Evolutionary conservation across 768 basidiomycete species (phyloP).

Genomic region (Leucosporidium creatinivorum): DNA sequence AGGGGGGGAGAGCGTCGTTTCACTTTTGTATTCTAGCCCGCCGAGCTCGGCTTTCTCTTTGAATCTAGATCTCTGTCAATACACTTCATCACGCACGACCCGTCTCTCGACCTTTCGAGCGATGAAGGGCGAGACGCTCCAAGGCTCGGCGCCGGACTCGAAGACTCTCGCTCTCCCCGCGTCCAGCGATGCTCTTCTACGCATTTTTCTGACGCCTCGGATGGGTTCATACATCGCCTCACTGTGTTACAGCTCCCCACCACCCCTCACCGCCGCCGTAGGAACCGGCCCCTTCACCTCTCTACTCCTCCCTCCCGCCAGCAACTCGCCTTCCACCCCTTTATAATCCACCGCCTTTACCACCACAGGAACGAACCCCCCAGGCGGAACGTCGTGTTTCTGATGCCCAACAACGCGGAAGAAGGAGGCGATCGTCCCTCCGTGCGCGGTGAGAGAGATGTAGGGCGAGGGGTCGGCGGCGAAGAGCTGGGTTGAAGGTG

Average conservation of each 20-base stretch:
- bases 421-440: slow-evolving; percentile 34
- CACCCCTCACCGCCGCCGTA: neutral
- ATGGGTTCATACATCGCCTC: no score
- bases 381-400: slow-evolving; percentile 24
- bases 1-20: neutral
- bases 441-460: slow-evolving; percentile 38
- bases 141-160: no score
- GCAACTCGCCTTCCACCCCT: neutral
- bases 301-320: neutral
- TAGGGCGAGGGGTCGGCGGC: slow-evolving; percentile 28
- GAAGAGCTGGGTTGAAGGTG: slow-evolving; percentile 27
- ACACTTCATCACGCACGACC: no score
- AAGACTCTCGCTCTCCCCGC: no score
- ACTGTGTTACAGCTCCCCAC: neutral
- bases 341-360: slow-evolving; percentile 29
- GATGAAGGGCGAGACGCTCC: no score
- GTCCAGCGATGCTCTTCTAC: no score
- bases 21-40: neutral
- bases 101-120: no score
- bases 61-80: no score
- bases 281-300: neutral
- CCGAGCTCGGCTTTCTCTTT: neutral
- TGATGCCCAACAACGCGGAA: slow-evolving; percentile 34
- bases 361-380: slow-evolving; percentile 37
- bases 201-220: no score